Evolutionary conservation across 306 rosid genomes (phyloP).

Genomic region (Corylus americana): DNA sequence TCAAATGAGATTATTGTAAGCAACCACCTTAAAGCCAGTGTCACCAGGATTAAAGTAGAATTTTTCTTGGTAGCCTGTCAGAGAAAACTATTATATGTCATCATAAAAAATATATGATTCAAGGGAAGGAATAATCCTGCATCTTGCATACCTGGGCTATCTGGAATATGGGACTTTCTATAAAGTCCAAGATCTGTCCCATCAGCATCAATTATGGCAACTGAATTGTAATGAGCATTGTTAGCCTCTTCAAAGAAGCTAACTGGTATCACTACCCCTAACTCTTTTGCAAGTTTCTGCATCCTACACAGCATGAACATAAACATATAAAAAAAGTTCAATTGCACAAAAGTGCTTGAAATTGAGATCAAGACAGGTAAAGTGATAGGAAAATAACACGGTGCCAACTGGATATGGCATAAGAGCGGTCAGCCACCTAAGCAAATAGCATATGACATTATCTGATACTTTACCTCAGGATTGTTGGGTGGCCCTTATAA

Average conservation of each 20-base stretch:
- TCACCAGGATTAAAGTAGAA: slow-evolving; percentile 97
- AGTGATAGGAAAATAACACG: background rate
- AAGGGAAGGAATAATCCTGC: slow-evolving; percentile 2
- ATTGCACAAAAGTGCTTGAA: slow-evolving; percentile 16
- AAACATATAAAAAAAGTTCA: slow-evolving; percentile 25
- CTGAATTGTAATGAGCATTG: slow-evolving; percentile 90
- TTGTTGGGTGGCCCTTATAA: slow-evolving; percentile 80
- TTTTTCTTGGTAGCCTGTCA: slow-evolving; percentile 91
- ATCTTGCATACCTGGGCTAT: slow-evolving; percentile 74
- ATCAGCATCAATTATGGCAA: slow-evolving; percentile 89
- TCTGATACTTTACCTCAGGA: slow-evolving; percentile 54
- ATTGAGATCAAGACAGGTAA: slow-evolving; percentile 14
- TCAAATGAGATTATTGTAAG: slow-evolving; percentile 15
- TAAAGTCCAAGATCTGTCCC: slow-evolving; percentile 95
- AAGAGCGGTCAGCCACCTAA: slow-evolving; percentile 7
- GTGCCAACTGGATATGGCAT: slow-evolving; percentile 16
- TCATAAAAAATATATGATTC: background rate
- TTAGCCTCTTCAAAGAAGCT: slow-evolving; percentile 98
- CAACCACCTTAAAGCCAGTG: slow-evolving; percentile 91
- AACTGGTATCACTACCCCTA: slow-evolving; percentile 82
- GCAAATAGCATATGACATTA: slow-evolving; percentile 24
- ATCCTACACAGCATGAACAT: slow-evolving; percentile 53
- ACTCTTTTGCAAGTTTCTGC: slow-evolving; percentile 88
- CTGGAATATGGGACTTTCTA: slow-evolving; percentile 96
- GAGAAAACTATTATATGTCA: slow-evolving; percentile 10